Base-by-base conservation (phyloP, 2,329 filamentous ascomycete genomes). In the Colletotrichum orbiculare region DNA sequence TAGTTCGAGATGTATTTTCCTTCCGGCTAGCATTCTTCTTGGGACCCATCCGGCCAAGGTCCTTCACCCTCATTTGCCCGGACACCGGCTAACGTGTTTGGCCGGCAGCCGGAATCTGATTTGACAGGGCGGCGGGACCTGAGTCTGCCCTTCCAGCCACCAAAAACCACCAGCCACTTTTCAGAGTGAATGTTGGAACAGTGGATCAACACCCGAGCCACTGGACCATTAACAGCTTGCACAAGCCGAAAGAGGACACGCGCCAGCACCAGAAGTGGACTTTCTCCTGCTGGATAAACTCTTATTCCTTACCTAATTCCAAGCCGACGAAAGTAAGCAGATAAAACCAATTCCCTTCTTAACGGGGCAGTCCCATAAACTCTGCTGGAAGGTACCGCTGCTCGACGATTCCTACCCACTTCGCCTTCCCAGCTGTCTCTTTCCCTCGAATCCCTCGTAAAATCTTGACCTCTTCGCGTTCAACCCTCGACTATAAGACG, bases 1-100 rank as follows among this genome's bases (percentile, higher is more conserved):
- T 13, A 41, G 38, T 15, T 69, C 66, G 69, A 73, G 73, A 72
- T 70, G 71, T 69, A 69, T 71, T 70, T 71, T 70, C 73, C 71
- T 70, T 57, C 70, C 76, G 73, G 75, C 75, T 74, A 56, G 55
- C 49, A 60, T 17, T 65, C 54, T 65, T 64, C 59, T 46, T 17
- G 15, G 43, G 15, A 46, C 13, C 46, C 46, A 42, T 42, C 6
- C 39, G 6, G 10, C 39, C 39, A 25, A 25, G 25, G 25, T 25
- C 25, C 25, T 25, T 49, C 62, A 65, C 58, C 62, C 52, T 46
- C 48, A 41, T 65, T 45, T 47, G 33, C 46, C 58, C 62, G 39
- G 38, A 25, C 15, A 11, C 33, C 39, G 13, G 25, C 34, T 9
- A 33, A 34, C 59, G 69, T 77, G 43, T 60, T 64, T 47, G 48